Conservation (phyloP, 2,329 filamentous ascomycete genomes). For the Furcasterigmium sp. region DNA sequence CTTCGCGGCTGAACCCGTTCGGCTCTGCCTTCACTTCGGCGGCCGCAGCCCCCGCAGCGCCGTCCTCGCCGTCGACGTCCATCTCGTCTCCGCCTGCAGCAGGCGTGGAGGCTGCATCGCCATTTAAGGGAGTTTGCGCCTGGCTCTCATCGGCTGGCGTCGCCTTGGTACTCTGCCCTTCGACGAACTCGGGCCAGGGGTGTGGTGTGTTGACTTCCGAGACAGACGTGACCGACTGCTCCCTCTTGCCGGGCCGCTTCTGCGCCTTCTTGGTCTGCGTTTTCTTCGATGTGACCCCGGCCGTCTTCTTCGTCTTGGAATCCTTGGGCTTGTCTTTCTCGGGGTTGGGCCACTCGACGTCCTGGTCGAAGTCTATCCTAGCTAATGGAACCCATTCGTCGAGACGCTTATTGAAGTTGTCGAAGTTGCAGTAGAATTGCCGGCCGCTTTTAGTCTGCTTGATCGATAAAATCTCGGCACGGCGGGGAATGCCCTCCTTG, state of each 20-base stretch:
- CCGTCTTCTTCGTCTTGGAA: slow-evolving; percentile 65
- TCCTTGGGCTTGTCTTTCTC: slow-evolving; percentile 80
- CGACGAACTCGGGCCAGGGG: slow-evolving; percentile 48
- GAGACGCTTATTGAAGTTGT: slow-evolving; percentile 89
- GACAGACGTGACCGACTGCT: slow-evolving; percentile 46
- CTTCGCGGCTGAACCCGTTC: slow-evolving; percentile 67
- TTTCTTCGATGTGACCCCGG: slow-evolving; percentile 53
- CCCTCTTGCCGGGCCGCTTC: slow-evolving; percentile 49
- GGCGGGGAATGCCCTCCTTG: slow-evolving; percentile 76
- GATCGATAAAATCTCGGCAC: slow-evolving; percentile 95
- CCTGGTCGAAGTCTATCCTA: slow-evolving; percentile 79
- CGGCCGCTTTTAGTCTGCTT: slow-evolving; percentile 82
- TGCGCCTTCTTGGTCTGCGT: slow-evolving; percentile 51
- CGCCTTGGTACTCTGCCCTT: slow-evolving; percentile 41
- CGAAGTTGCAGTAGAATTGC: slow-evolving; percentile 94
- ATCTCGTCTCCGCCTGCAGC: slow-evolving; percentile 41
- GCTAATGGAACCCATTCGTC: slow-evolving; percentile 82
- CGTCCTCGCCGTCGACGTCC: slow-evolving; percentile 48
- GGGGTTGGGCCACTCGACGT: slow-evolving; percentile 94
- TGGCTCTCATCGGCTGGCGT: slow-evolving; percentile 38
- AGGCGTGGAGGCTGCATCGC: slow-evolving; percentile 39
- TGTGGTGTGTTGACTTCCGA: slow-evolving; percentile 51
- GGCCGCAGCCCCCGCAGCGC: slow-evolving; percentile 28
- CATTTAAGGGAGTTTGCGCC: slow-evolving; percentile 35
- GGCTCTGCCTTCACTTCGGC: slow-evolving; percentile 32